Evolutionary conservation across 768 basidiomycete genomes (phyloP), one percentile per base, ranked within the genome.

Genomic region (Rhizopogon roseolus): DNA sequence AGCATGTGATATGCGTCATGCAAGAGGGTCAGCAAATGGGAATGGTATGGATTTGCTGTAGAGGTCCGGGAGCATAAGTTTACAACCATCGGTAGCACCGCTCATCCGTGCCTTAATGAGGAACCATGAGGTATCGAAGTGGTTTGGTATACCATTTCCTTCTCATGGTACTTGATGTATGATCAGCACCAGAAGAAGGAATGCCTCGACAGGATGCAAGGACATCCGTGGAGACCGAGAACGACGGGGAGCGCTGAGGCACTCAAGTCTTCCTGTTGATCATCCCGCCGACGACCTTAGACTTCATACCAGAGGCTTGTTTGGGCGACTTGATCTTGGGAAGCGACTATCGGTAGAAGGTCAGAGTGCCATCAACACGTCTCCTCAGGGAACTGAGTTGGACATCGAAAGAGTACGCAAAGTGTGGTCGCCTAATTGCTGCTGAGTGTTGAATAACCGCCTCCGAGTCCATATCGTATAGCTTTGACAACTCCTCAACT

Each of bases 21-120:
- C 84, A 48, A 84, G 71, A 13, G 88, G 86, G 61, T 87, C 90
- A 1, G 87, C 86, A 40, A 85, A 71, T 0, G 86, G 86, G 70
- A 86, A 89, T 1, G 79, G 2, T 50, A 49, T 8, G 66, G 64
- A 0, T 64, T 67, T 8, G 1, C 29, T 37, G 60, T 13, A 60
- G 62, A 40, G 34, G 34, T 13, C 13, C 13, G 50, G 39, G 13
- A 36, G 9, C 17, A 22, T 3, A 22, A 22, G 22, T 22, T 22
- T 22, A 41, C 40, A 49, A 28, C 29, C 19, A 27, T 34, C 4
- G 19, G 32, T 40, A 53, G 58, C 29, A 39, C 44, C 53, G 56
- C 57, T 19, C 38, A 22, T 3, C 22, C 22, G 22, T 22, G 22
- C 22, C 22, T 3, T 22, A 22, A 22, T 3, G 22, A 22, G 22